Evolutionary conservation across 768 basidiomycete genomes (phyloP).

Genomic region (Tricholoma terreum): DNA sequence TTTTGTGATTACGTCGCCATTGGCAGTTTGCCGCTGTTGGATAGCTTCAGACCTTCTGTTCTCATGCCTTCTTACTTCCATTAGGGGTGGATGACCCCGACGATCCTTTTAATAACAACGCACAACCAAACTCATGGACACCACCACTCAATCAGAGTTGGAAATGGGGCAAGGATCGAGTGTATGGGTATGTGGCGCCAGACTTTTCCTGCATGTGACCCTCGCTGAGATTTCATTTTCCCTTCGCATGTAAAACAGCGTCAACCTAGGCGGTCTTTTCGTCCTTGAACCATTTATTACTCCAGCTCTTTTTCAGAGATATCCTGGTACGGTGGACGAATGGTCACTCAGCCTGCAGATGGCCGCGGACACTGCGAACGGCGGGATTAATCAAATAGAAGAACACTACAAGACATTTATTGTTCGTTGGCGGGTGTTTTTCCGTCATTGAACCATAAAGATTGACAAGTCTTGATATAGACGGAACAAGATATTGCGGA

Average conservation of each 20-base stretch:
- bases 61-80: slow-evolving; percentile 3
- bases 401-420: slow-evolving; percentile 85
- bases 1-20: no score
- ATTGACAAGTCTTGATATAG: slow-evolving; percentile 36
- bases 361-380: slow-evolving; percentile 46
- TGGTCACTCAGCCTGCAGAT: slow-evolving; percentile 70
- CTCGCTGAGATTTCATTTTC: slow-evolving; percentile 8
- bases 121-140: slow-evolving; percentile 75
- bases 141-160: slow-evolving; percentile 76
- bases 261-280: slow-evolving; percentile 78
- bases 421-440: slow-evolving; percentile 40
- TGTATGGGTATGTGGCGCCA: slow-evolving; percentile 52
- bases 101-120: slow-evolving; percentile 73
- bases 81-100: slow-evolving; percentile 65
- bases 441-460: background rate
- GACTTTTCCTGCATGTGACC: slow-evolving; percentile 2
- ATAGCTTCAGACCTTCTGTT: slow-evolving; percentile 3
- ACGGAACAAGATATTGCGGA: slow-evolving; percentile 89
- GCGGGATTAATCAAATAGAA: slow-evolving; percentile 60
- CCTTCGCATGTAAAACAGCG: slow-evolving; percentile 26
- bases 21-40: background rate
- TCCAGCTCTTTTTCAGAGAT: slow-evolving; percentile 67
- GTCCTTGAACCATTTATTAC: slow-evolving; percentile 71
- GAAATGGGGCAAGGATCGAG: slow-evolving; percentile 60
- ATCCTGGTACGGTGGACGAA: slow-evolving; percentile 63